A percentile compares a stretch with the other conserved stretches of the same genome.
Evolutionary conservation across 257 asterid genomes (phyloP).

Genomic region (Forsythia viridissima): DNA sequence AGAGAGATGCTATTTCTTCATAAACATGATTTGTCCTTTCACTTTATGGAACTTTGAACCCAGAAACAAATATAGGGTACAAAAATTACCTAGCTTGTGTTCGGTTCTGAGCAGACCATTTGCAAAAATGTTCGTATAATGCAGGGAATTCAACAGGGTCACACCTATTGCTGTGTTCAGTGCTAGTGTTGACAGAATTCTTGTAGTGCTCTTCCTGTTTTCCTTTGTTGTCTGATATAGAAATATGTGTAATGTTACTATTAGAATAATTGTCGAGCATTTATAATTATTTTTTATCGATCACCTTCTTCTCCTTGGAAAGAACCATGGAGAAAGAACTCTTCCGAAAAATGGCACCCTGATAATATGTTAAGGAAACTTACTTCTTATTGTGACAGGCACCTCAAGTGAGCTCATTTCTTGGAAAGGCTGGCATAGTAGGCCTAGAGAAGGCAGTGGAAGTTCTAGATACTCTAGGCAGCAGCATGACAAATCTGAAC

Average conservation of each 20-base stretch:
- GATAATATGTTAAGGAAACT: conserved; percentile 13
- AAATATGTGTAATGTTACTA: conserved; percentile 10
- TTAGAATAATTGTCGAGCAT: neutral
- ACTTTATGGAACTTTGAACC: conserved; percentile 5
- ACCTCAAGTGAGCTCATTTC: conserved; percentile 79
- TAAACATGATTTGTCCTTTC: conserved; percentile 15
- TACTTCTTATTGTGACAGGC: conserved; percentile 53
- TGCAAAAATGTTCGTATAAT: neutral
- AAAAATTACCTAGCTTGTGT: neutral
- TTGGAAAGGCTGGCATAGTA: conserved; percentile 91
- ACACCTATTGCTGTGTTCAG: neutral
- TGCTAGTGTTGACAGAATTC: neutral
- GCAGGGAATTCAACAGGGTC: neutral
- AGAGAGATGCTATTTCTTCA: conserved; percentile 9
- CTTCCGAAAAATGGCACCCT: conserved; percentile 11
- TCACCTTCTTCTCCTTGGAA: neutral
- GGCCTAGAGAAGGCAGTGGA: conserved; percentile 96
- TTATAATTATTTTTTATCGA: neutral
- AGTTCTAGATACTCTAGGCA: conserved; percentile 92
- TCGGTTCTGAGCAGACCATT: conserved; percentile 5
- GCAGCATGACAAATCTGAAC: conserved; percentile 95
- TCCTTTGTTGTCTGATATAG: neutral
- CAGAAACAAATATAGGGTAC: neutral
- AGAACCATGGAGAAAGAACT: conserved; percentile 6
- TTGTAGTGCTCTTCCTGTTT: neutral